Conservation (phyloP, 768 basidiomycete species). For the Rubroboletus satanas region DNA sequence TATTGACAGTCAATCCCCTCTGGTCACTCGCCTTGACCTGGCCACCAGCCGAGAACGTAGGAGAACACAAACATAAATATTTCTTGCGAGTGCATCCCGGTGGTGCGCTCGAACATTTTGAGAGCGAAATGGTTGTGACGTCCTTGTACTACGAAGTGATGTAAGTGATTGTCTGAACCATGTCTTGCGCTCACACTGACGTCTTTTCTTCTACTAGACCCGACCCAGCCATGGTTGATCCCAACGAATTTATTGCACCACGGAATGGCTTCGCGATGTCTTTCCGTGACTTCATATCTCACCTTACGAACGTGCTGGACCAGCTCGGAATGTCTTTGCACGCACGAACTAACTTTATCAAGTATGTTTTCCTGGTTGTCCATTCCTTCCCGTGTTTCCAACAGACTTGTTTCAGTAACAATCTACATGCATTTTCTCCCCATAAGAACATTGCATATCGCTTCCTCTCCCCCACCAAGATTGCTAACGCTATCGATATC, state of each 20-base stretch:
- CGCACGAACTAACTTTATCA: conserved; percentile 78
- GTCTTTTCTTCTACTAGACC: conserved; percentile 48
- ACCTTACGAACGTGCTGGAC: conserved; percentile 78
- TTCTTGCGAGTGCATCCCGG: conserved; percentile 81
- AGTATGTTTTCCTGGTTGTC: conserved; percentile 41
- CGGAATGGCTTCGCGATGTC: conserved; percentile 86
- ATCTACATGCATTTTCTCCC: conserved; percentile 65
- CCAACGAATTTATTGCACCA: conserved; percentile 72
- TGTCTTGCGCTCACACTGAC: neutral
- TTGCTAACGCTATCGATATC: conserved; percentile 85
- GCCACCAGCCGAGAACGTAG: conserved; percentile 69
- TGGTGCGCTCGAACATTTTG: conserved; percentile 83
- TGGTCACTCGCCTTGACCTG: conserved; percentile 77
- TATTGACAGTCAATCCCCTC: conserved; percentile 61
- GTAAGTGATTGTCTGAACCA: conserved; percentile 40
- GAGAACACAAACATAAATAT: conserved; percentile 73
- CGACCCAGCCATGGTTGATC: conserved; percentile 72
- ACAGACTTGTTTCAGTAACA: conserved; percentile 48
- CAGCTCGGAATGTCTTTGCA: conserved; percentile 81
- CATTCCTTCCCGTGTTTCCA: neutral
- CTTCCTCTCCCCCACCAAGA: conserved; percentile 74
- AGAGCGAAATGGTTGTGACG: conserved; percentile 74
- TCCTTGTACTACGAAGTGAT: conserved; percentile 83
- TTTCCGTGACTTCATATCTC: conserved; percentile 73
- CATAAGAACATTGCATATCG: conserved; percentile 90